Base-by-base conservation (phyloP, 1,284 basidiomycete genomes). In the Ganoderma lingzhi region DNA sequence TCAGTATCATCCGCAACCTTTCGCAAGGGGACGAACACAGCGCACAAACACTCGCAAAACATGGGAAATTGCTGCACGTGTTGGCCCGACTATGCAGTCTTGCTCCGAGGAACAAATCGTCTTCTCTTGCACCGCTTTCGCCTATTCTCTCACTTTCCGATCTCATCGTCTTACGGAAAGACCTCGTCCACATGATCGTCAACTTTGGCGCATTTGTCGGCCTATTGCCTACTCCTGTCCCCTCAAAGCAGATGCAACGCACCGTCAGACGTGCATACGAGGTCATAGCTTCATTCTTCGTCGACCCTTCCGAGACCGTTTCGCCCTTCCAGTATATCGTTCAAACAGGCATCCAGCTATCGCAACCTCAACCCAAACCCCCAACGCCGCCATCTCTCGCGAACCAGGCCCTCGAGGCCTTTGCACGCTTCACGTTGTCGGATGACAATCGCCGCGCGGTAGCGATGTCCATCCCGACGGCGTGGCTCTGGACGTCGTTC, bases 1-100 rank as follows among this genome's bases (percentile, higher is more conserved):
- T 93, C 61, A 96, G 94, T 77, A 91, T 99, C 74, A 82, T 99
- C 63, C 93, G 96, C 62, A 98, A 98, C 81, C 86, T 98, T 71
- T 90, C 95, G 8, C 83, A 89, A 65, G 84, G 93, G 71, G 83
- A 84, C 4, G 53, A 44, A 17, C 93, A 96, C 69, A 98, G 98
- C 76, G 82, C 86, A 67, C 82, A 83, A 39, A 90, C 88, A 76
- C 85, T 98, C 78, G 88, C 91, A 3, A 85, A 83, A 32, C 90
- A 93, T 68, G 85, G 87, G 6, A 84, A 90, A 60, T 79, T 94
- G 17, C 80, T 96, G 55, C 86, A 90, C 71, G 78, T 93, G 59
- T 77, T 97, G 45, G 84, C 95, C 35, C 89, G 91, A 8, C 73
- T 96, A n/a, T 91, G 88, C 78, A 77, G 81, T 42, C 79, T 90